Conservation (phyloP, 2,329 filamentous ascomycete genomes). For the Cercospora nicotianae region DNA sequence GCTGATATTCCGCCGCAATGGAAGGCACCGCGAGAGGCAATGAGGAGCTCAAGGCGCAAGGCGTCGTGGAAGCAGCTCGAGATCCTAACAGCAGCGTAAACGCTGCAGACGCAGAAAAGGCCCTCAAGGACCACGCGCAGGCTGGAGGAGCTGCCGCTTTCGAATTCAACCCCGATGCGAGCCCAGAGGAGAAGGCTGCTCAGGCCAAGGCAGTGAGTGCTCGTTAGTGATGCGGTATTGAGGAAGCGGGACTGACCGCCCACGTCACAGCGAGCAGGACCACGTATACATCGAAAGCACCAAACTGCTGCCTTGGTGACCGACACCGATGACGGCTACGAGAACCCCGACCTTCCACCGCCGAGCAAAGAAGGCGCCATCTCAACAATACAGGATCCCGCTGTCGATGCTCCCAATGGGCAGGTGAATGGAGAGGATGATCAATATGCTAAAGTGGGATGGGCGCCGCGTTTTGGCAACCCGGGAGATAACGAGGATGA, state of each 20-base stretch:
- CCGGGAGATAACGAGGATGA: slow-evolving; percentile 57
- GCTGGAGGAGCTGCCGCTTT: slow-evolving; percentile 78
- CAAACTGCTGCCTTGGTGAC: slow-evolving; percentile 72
- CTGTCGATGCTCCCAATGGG: slow-evolving; percentile 47
- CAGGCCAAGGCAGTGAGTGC: slow-evolving; percentile 68
- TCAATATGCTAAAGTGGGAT: slow-evolving; percentile 65
- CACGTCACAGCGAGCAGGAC: slow-evolving; percentile 27
- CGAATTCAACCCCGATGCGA: slow-evolving; percentile 83
- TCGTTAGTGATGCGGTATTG: background rate
- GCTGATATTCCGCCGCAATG: slow-evolving; percentile 14
- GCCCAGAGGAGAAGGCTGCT: slow-evolving; percentile 77
- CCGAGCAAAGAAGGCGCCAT: slow-evolving; percentile 70
- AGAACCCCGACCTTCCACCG: slow-evolving; percentile 74
- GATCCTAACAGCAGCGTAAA: slow-evolving; percentile 68
- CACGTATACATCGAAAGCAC: slow-evolving; percentile 48
- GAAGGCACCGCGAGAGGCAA: slow-evolving; percentile 33
- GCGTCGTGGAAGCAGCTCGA: slow-evolving; percentile 72
- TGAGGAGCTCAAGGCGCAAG: slow-evolving; percentile 76
- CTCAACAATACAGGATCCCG: slow-evolving; percentile 52
- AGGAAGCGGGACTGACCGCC: slow-evolving; percentile 21
- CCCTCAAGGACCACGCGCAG: slow-evolving; percentile 73
- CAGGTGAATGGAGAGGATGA: slow-evolving; percentile 50
- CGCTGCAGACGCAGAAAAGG: slow-evolving; percentile 69
- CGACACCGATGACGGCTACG: slow-evolving; percentile 71
- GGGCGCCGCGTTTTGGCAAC: slow-evolving; percentile 83